Conservation (phyloP, 139 green algal genomes). For the Raphidocelis subcapitata region DNA sequence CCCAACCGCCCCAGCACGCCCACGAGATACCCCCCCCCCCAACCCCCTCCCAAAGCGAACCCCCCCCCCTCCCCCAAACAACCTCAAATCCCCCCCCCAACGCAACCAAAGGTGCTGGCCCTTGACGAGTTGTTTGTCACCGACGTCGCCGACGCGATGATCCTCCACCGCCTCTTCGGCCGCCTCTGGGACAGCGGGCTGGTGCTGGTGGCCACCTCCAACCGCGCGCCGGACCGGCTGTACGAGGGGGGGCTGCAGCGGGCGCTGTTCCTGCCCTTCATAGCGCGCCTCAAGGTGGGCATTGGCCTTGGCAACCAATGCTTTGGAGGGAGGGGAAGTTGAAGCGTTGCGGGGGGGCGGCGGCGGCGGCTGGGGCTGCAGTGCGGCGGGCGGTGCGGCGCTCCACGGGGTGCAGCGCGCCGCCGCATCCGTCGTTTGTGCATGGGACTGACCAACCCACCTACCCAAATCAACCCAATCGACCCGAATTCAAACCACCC, state of each 20-base stretch:
- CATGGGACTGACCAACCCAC: too few species aligned
- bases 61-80: too few species aligned
- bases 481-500: too few species aligned
- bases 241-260: slow-evolving; percentile 96
- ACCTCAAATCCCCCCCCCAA: too few species aligned
- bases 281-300: slow-evolving; percentile 73
- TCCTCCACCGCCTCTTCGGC: slow-evolving; percentile 87
- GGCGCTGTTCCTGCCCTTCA: slow-evolving; percentile 96
- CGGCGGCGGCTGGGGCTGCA: too few species aligned
- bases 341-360: too few species aligned
- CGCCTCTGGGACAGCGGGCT: slow-evolving; percentile 76
- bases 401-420: background rate
- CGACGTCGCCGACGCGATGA: slow-evolving; percentile 95
- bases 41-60: too few species aligned
- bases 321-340: background rate
- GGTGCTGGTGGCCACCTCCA: slow-evolving; percentile 88
- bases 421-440: background rate
- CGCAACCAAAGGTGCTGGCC: slow-evolving; percentile 66
- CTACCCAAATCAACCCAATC: too few species aligned
- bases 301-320: background rate
- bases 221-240: slow-evolving; percentile 78
- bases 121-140: slow-evolving; percentile 98
- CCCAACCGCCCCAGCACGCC: too few species aligned
- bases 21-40: too few species aligned
- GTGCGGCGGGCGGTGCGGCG: background rate